These are phyloP conservation scores for Colletotrichum sp. DNA, from an alignment of 2,329 filamentous ascomycete species.

Conservation along the genomic window DNA sequence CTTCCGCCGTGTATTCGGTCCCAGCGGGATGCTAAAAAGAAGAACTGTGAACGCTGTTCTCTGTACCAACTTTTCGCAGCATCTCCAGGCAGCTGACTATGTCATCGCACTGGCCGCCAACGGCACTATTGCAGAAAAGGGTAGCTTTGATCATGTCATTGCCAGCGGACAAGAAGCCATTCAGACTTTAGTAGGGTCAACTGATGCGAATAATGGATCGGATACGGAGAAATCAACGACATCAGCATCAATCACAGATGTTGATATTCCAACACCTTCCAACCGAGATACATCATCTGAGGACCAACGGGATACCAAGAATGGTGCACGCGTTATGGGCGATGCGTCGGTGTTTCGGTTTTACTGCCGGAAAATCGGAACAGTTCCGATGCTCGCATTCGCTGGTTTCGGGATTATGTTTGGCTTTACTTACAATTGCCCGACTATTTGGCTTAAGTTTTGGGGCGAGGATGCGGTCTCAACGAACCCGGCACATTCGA, in stretches of 20 bases:
- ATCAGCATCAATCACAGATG: not conserved
- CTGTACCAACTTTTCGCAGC: not conserved
- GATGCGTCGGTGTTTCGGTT: not conserved
- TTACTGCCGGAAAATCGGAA: not conserved
- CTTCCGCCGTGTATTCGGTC: conserved; percentile 32
- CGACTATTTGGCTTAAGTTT: conserved; percentile 45
- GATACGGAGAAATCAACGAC: not conserved
- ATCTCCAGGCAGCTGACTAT: conserved; percentile 19
- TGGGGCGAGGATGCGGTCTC: conserved; percentile 37
- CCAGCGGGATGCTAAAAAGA: conserved; percentile 14
- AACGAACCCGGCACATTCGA: conserved; percentile 4
- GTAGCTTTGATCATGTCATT: conserved; percentile 40
- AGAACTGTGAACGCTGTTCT: not conserved
- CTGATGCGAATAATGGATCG: not conserved
- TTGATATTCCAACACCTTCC: not conserved
- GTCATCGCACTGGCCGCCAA: conserved; percentile 45
- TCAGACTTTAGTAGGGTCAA: conserved; percentile 30
- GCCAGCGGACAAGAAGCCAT: conserved; percentile 38
- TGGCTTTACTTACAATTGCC: conserved; percentile 33
- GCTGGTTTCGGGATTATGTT: not conserved
- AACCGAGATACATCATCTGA: not conserved
- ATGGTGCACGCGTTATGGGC: not conserved
- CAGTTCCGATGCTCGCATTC: not conserved
- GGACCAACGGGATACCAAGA: not conserved
- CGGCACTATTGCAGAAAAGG: conserved; percentile 46